Percentiles rank a stretch among this genome's conserved stretches.
phyloP scores from a whole-genome alignment of 2,329 filamentous ascomycete species.

The Aspergillus terreus region DNA sequence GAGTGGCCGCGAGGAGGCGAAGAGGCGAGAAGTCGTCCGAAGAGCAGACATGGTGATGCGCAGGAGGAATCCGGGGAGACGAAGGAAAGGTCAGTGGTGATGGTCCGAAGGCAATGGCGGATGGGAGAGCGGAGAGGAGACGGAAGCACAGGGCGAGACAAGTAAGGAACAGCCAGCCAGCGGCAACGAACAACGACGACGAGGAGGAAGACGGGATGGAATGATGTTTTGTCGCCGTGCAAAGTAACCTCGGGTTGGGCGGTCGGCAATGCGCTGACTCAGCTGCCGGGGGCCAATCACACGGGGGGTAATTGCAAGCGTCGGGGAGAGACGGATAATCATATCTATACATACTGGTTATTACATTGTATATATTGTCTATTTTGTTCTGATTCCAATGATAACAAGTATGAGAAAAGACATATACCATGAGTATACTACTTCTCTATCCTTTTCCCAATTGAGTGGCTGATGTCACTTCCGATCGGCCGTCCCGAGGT shows the following conservation, averaged over 20 bases:
- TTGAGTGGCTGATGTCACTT: too few relatives aligned
- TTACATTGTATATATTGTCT: too few relatives aligned
- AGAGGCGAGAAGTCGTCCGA: constrained; percentile 45
- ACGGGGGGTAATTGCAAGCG: constrained; percentile 31
- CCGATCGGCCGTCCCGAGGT: too few relatives aligned
- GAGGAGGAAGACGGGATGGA: constrained; percentile 16
- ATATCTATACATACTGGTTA: too few relatives aligned
- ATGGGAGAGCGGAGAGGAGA: neutral
- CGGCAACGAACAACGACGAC: constrained; percentile 18
- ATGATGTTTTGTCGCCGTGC: constrained; percentile 24
- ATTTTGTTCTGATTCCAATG: too few relatives aligned
- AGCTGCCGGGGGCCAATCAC: constrained; percentile 27
- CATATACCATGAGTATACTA: neutral
- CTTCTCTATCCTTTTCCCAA: neutral
- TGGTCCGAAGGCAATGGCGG: neutral
- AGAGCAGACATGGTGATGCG: constrained; percentile 45
- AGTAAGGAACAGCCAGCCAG: constrained; percentile 14
- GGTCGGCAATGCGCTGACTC: constrained; percentile 31
- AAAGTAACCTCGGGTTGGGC: constrained; percentile 35
- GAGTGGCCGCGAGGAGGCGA: constrained; percentile 40
- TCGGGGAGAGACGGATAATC: constrained; percentile 33
- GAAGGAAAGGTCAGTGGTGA: constrained; percentile 1
- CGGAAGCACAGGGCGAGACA: constrained; percentile 1
- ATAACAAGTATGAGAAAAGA: too few relatives aligned
- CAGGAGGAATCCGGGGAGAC: constrained; percentile 5